Conservation (phyloP, 768 basidiomycete species). For the Boletus barrowsii region DNA sequence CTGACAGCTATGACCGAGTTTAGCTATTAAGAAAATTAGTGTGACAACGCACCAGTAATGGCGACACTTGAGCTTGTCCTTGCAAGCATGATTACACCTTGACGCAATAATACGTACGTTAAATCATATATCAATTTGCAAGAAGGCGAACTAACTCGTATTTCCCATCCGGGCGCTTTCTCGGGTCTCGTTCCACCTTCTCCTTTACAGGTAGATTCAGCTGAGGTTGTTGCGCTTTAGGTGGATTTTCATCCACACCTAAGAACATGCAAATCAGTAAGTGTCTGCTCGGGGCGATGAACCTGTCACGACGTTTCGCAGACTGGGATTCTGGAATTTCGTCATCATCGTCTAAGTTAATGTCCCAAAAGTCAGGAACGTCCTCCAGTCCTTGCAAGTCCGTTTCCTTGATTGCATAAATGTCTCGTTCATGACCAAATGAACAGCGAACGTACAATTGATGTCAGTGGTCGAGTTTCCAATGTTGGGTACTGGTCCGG, state of each 20-base stretch:
- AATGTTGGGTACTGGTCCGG: conserved; percentile 60
- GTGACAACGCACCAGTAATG: conserved; percentile 58
- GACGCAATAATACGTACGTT: neutral
- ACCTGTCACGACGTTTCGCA: conserved; percentile 27
- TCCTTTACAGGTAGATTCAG: conserved; percentile 2
- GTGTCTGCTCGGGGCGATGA: neutral
- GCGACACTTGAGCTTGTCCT: conserved; percentile 69
- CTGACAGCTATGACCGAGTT: conserved; percentile 53
- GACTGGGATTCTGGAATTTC: conserved; percentile 18
- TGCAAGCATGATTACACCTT: conserved; percentile 81
- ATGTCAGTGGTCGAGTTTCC: conserved; percentile 67
- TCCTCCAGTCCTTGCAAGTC: conserved; percentile 67
- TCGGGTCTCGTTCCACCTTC: conserved; percentile 19
- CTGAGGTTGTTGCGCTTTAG: neutral
- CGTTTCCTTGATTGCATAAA: conserved; percentile 46
- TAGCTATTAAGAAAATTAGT: conserved; percentile 4
- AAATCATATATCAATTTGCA: neutral
- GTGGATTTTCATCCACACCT: neutral
- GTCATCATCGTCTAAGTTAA: conserved; percentile 35
- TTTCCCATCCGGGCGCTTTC: conserved; percentile 58
- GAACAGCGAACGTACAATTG: conserved; percentile 41
- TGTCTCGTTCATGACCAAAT: neutral
- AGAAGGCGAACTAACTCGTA: conserved; percentile 44
- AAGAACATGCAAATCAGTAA: neutral
- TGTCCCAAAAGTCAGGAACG: conserved; percentile 64